Conservation (phyloP, 2,329 filamentous ascomycete species). For the Trichothecium roseum region DNA sequence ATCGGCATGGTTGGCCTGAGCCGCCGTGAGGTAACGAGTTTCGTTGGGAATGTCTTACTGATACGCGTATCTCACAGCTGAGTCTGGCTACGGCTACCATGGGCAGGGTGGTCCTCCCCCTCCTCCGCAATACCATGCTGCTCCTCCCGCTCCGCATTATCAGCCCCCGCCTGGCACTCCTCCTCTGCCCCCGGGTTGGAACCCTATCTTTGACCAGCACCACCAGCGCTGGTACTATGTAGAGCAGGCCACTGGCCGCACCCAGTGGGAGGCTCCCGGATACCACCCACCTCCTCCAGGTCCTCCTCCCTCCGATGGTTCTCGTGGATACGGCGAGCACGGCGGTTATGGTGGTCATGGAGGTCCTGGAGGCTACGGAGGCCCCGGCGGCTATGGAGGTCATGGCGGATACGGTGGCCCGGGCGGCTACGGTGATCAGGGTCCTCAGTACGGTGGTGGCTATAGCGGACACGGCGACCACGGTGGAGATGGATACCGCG, state of each 20-base stretch:
- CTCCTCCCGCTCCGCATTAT: slow-evolving; percentile 17
- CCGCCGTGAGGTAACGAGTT: background rate
- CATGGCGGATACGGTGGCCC: slow-evolving; percentile 8
- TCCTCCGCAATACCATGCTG: slow-evolving; percentile 9
- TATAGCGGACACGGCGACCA: slow-evolving; percentile 2
- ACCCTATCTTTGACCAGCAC: slow-evolving; percentile 50
- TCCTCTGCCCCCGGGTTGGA: slow-evolving; percentile 50
- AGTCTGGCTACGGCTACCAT: slow-evolving; percentile 14
- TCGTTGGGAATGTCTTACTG: background rate
- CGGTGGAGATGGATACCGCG: too few species aligned
- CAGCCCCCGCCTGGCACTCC: slow-evolving; percentile 26
- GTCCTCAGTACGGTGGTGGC: slow-evolving; percentile 6
- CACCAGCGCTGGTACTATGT: slow-evolving; percentile 56
- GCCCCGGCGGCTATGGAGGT: slow-evolving; percentile 1
- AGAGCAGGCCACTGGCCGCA: slow-evolving; percentile 48
- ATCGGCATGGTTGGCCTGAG: too few species aligned
- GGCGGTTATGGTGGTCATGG: slow-evolving; percentile 1
- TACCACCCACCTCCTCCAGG: slow-evolving; percentile 14
- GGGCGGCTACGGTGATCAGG: background rate
- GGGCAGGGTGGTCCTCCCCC: slow-evolving; percentile 8
- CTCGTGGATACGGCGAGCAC: slow-evolving; percentile 12
- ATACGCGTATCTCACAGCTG: background rate
- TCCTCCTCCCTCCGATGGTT: slow-evolving; percentile 12
- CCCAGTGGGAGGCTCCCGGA: slow-evolving; percentile 53
- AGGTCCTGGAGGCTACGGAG: slow-evolving; percentile 7